phyloP scores from a whole-genome alignment of 2,329 filamentous ascomycete genomes.

The Exophiala oligosperma region DNA sequence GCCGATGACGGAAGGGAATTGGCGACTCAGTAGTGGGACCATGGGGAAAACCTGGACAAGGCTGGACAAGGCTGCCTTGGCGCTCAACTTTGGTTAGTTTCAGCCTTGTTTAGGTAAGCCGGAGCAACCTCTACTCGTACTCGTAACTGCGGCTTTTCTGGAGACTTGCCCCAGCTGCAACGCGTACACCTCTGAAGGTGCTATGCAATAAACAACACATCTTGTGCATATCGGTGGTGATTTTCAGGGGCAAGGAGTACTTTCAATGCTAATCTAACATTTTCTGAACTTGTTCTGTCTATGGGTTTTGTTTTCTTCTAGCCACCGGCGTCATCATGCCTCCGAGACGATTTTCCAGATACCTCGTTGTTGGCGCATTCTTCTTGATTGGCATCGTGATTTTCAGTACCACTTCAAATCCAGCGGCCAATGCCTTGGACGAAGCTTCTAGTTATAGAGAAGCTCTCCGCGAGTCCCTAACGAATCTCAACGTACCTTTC shows the following conservation, averaged over 20 bases:
- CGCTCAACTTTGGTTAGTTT: neutral
- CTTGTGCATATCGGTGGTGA: neutral
- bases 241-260: neutral
- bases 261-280: neutral
- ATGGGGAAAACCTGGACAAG: neutral
- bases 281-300: neutral
- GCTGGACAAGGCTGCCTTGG: neutral
- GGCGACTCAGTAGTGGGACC: neutral
- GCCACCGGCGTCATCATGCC: slow-evolving; percentile 19
- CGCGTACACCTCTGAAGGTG: neutral
- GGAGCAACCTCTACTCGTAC: neutral
- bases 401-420: slow-evolving; percentile 44
- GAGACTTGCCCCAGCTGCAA: neutral
- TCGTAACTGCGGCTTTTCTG: neutral
- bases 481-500: slow-evolving; percentile 52
- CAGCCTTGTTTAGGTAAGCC: neutral
- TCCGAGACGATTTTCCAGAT: slow-evolving; percentile 31
- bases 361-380: slow-evolving; percentile 43
- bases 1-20: slow-evolving; percentile 4
- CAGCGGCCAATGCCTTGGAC: slow-evolving; percentile 34
- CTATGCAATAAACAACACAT: neutral
- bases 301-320: neutral
- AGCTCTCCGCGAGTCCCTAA: slow-evolving; percentile 37
- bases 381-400: slow-evolving; percentile 45
- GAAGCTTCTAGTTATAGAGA: slow-evolving; percentile 14